A percentile compares a stretch with the other conserved stretches of the same genome.
Evolutionary conservation across 495 filamentous ascomycete genomes (phyloP).

Genomic region (Aspergillus diversus): DNA sequence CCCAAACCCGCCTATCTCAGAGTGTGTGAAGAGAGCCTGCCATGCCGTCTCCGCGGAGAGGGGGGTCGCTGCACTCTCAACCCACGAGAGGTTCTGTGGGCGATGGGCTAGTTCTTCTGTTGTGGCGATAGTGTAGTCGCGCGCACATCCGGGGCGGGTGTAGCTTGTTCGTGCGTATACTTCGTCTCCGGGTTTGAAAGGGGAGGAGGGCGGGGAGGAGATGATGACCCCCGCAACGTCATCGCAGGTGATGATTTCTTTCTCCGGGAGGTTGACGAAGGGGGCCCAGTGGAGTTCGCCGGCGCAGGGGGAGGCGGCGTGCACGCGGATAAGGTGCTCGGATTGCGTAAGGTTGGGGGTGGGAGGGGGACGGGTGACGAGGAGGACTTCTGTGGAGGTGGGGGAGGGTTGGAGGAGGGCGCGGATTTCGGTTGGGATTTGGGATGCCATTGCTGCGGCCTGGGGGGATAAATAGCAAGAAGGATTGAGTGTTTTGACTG

Average conservation of each 20-base stretch:
- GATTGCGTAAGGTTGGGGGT: constrained; percentile 19
- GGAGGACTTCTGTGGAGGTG: constrained; percentile 12
- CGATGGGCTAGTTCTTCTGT: constrained; percentile 46
- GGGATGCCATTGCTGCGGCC: no score
- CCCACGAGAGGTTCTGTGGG: constrained; percentile 45
- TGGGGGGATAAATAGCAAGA: no score
- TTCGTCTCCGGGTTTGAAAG: constrained; percentile 47
- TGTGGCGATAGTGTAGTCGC: constrained; percentile 47
- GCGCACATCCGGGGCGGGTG: constrained; percentile 41
- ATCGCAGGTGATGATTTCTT: constrained; percentile 48
- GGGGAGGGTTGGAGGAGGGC: constrained; percentile 4
- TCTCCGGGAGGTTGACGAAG: constrained; percentile 39
- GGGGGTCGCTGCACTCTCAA: constrained; percentile 48
- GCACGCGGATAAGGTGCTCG: constrained; percentile 57
- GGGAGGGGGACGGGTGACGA: constrained; percentile 27
- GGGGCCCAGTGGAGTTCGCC: constrained; percentile 58
- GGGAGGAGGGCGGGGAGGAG: constrained; percentile 41
- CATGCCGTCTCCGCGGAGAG: constrained; percentile 52
- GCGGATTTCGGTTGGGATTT: background rate
- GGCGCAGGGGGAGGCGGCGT: constrained; percentile 51
- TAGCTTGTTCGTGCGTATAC: constrained; percentile 52
- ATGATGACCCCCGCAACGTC: constrained; percentile 55
- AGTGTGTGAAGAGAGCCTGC: constrained; percentile 55
- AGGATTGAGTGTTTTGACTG: no score
- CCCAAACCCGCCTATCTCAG: constrained; percentile 23